phyloP scores from a whole-genome alignment of 371 early-diverging fungal species.

The Mucor circinelloides region DNA sequence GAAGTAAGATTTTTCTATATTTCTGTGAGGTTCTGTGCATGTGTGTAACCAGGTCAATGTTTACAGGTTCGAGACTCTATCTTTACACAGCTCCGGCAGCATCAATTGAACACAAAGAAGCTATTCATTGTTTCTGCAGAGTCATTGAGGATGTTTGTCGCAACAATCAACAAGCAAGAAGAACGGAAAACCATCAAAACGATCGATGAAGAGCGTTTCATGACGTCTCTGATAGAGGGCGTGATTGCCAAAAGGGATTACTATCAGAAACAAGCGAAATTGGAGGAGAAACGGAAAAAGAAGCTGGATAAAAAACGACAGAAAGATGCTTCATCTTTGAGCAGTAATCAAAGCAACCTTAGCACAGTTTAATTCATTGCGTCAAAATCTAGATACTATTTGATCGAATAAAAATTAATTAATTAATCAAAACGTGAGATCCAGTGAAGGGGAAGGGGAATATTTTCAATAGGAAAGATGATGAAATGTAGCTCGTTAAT shows the following conservation, averaged over 20 bases:
- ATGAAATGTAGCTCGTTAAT: no score
- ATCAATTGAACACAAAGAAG: constrained; percentile 33
- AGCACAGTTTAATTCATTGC: background rate
- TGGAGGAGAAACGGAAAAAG: constrained; percentile 7
- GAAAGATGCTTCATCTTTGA: background rate
- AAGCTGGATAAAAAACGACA: background rate
- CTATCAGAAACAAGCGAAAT: constrained; percentile 8
- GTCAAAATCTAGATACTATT: background rate
- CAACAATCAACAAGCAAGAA: constrained; percentile 34
- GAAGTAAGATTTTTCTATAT: constrained; percentile 29
- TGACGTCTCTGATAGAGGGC: constrained; percentile 44
- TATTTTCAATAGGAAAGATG: no score
- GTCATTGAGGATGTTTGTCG: constrained; percentile 41
- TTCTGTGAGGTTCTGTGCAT: background rate
- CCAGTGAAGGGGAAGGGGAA: background rate
- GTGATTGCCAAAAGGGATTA: constrained; percentile 33
- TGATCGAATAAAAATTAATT: background rate
- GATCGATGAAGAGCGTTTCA: constrained; percentile 47
- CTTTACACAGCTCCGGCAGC: constrained; percentile 36
- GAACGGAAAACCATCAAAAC: constrained; percentile 20
- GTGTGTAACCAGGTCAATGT: background rate
- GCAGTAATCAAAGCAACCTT: background rate
- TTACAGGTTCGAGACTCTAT: constrained; percentile 36
- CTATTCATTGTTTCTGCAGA: constrained; percentile 48
- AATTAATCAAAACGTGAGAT: background rate